phyloP scores from a whole-genome alignment of 345 rosid species.

The Pugionium dolabratum region DNA sequence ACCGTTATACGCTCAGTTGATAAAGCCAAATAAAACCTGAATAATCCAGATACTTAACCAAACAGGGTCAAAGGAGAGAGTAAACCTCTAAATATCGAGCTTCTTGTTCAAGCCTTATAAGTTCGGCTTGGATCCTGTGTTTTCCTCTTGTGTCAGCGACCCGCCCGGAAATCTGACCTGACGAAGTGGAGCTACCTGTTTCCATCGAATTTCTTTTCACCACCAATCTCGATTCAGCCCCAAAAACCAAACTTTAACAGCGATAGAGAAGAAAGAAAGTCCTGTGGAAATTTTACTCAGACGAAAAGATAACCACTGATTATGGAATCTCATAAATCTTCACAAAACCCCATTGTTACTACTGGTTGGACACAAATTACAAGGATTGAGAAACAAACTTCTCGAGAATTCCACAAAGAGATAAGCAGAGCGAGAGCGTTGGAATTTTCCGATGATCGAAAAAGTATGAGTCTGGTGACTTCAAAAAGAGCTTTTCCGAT shows the following conservation, averaged over 20 bases:
- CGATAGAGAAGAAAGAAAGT: not conserved
- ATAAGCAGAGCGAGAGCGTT: not conserved
- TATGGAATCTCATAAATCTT: constrained; percentile 41
- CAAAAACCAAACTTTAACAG: constrained; percentile 26
- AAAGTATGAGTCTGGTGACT: constrained; percentile 1
- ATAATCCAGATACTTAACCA: not conserved
- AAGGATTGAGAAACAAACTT: constrained; percentile 20
- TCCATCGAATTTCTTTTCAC: constrained; percentile 43
- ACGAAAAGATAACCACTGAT: constrained; percentile 32
- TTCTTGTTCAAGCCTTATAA: constrained; percentile 84
- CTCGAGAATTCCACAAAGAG: constrained; percentile 9
- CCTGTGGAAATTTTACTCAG: constrained; percentile 15
- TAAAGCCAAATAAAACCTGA: not conserved
- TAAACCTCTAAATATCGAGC: constrained; percentile 67
- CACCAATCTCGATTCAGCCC: constrained; percentile 16
- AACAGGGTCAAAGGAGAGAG: not conserved
- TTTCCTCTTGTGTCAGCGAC: constrained; percentile 65
- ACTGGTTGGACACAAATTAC: constrained; percentile 18
- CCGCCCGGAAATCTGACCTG: constrained; percentile 50
- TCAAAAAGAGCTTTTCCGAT: constrained; percentile 37
- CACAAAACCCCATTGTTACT: constrained; percentile 43
- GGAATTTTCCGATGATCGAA: not conserved
- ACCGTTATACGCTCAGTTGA: no score
- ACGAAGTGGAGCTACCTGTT: constrained; percentile 54
- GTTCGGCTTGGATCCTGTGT: constrained; percentile 75